Evolutionary conservation across 2,329 filamentous ascomycete genomes (phyloP).

Genomic region (Trichophyton verrucosum): DNA sequence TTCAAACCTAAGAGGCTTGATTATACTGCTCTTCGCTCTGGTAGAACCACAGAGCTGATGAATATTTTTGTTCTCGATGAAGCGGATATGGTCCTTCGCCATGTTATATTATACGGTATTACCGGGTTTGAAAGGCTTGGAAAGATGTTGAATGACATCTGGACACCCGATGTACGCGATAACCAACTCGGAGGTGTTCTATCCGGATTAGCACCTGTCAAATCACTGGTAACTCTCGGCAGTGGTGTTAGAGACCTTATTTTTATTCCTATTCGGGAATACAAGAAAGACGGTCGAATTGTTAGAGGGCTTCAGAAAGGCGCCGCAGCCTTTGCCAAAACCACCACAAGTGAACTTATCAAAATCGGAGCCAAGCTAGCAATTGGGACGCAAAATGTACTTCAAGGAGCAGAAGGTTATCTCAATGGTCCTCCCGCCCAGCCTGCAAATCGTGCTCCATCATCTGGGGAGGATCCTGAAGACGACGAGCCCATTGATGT

Average conservation of each 20-base stretch:
- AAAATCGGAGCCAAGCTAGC: slow-evolving; percentile 89
- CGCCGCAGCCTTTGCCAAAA: slow-evolving; percentile 76
- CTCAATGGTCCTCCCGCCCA: slow-evolving; percentile 34
- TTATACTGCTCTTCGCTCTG: slow-evolving; percentile 81
- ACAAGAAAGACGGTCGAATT: slow-evolving; percentile 83
- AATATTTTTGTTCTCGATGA: slow-evolving; percentile 91
- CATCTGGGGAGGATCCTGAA: slow-evolving; percentile 36
- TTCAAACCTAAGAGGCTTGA: slow-evolving; percentile 99
- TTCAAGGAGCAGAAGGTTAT: slow-evolving; percentile 78
- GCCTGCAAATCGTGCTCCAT: slow-evolving; percentile 16
- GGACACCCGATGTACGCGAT: slow-evolving; percentile 82
- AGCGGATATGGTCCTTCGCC: slow-evolving; percentile 71
- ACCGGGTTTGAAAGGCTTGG: slow-evolving; percentile 83
- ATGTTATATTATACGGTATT: slow-evolving; percentile 85
- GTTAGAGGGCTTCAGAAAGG: slow-evolving; percentile 88
- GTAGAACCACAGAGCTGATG: slow-evolving; percentile 95
- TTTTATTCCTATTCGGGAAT: slow-evolving; percentile 81
- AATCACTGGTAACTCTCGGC: slow-evolving; percentile 81
- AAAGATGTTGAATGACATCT: slow-evolving; percentile 83
- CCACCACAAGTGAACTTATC: slow-evolving; percentile 86
- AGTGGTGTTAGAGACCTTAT: slow-evolving; percentile 76
- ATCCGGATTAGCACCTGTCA: slow-evolving; percentile 78
- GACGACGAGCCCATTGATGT: slow-evolving; percentile 53
- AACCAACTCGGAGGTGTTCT: slow-evolving; percentile 85
- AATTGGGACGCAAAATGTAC: slow-evolving; percentile 84